Base-by-base conservation (phyloP, 2,329 filamentous ascomycete species). In the Cladophialophora carrionii region DNA sequence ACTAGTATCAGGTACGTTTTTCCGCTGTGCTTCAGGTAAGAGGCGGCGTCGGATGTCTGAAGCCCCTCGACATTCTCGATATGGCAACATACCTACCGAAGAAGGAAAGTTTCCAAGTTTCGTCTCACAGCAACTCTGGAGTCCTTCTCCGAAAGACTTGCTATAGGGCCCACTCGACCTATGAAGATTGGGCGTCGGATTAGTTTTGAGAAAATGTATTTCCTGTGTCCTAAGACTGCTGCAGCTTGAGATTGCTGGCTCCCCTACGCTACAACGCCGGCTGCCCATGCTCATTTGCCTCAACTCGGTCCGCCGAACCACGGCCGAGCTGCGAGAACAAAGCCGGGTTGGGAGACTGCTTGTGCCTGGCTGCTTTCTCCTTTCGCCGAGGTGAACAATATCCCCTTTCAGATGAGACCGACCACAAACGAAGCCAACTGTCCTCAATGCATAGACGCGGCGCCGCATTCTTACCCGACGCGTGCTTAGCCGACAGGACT, bases 401-500 rank as follows among this genome's bases (percentile, higher is more conserved):
- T 43, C 37, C 37, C n/a, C 17, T 43, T 14, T 14, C 37, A n/a
- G n/a, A 17, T 43, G 14, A 43, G 17, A 43, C 6, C n/a, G 37
- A 20, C 37, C 5, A 41, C 17, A 43, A n/a, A 17, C 56, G 14
- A 26, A 58, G 14, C 26, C 29, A 10, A 37, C 22, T 7, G 37
- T 43, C 26, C 37, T 48, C 55, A 43, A 43, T 20, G 37, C 37
- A 43, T 3, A n/a, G 37, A 43, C 14, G 37, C 6, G 37, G 37
- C 17, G 17, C 17, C 4, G 37, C 17, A n/a, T 5, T 17, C 48
- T 10, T 9, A 41, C 10, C 46, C 43, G 24, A 52, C n/a, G 10
- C 12, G 29, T 58, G n/a, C 24, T 69, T 84, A 96, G 68, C 89
- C 89, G 66, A 97, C 92, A 3, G 95, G 93, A 68, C 92, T 96